These are phyloP conservation scores for Silene noctiflora DNA, from an alignment of 179 eudicot species.

Conservation along the genomic window DNA sequence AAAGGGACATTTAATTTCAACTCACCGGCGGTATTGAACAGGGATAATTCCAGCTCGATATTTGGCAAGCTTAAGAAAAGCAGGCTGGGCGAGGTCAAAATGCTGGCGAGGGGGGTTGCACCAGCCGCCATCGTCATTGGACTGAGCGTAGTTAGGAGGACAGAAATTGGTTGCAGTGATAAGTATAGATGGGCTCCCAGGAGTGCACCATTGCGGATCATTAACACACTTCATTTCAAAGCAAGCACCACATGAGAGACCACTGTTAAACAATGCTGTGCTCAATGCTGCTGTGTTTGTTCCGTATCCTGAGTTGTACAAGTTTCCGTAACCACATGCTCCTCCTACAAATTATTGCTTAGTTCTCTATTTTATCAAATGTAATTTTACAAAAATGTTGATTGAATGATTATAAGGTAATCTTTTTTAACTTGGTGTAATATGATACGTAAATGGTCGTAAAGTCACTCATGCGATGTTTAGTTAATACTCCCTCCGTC, in stretches of 20 bases:
- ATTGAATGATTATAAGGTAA: too few relatives aligned
- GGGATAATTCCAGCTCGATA: constrained; percentile 32
- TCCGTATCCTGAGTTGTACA: constrained; percentile 31
- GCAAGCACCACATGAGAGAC: constrained; percentile 29
- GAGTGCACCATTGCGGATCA: constrained; percentile 27
- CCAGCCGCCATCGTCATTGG: constrained; percentile 34
- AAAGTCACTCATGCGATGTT: too few relatives aligned
- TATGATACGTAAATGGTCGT: too few relatives aligned
- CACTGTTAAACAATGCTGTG: constrained; percentile 33
- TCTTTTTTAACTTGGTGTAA: too few relatives aligned
- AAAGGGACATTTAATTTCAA: background rate
- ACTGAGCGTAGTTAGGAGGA: constrained; percentile 32
- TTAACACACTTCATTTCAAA: constrained; percentile 30
- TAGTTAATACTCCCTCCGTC: too few relatives aligned
- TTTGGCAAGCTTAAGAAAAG: constrained; percentile 27
- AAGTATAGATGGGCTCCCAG: constrained; percentile 28
- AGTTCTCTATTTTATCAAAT: too few relatives aligned
- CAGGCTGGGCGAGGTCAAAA: constrained; percentile 31
- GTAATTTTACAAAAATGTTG: too few relatives aligned
- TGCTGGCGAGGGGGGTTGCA: constrained; percentile 37
- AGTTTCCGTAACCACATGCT: constrained; percentile 36
- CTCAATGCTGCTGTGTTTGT: constrained; percentile 32
- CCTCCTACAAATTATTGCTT: constrained; percentile 23
- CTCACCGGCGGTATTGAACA: constrained; percentile 29
- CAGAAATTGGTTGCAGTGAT: constrained; percentile 34